Evolutionary conservation across 2,329 filamentous ascomycete genomes (phyloP).

Genomic region (Rhinocladiella similis): DNA sequence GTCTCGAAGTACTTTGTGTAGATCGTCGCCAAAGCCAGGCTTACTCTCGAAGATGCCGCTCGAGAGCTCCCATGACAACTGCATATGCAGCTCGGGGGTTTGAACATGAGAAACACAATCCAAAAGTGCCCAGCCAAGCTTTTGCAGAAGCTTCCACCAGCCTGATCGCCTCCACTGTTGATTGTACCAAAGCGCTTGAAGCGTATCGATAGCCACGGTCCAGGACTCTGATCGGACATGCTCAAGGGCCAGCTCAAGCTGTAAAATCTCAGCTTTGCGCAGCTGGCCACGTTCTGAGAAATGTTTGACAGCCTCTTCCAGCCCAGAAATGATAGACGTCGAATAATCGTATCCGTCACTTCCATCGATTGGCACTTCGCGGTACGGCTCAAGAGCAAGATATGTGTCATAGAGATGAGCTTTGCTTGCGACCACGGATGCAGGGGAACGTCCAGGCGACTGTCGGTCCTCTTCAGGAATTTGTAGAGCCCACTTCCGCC

Average conservation of each 20-base stretch:
- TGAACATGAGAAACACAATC: conserved; percentile 51
- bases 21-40: conserved; percentile 43
- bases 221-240: conserved; percentile 52
- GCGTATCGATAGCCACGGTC: conserved; percentile 51
- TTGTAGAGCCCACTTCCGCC: conserved; percentile 53
- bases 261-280: conserved; percentile 56
- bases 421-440: conserved; percentile 55
- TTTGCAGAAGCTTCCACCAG: conserved; percentile 60
- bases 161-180: conserved; percentile 60
- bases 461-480: conserved; percentile 61
- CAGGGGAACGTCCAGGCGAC: conserved; percentile 56
- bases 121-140: conserved; percentile 55
- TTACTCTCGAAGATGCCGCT: conserved; percentile 40
- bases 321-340: conserved; percentile 48
- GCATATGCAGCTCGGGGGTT: conserved; percentile 51
- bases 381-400: conserved; percentile 58
- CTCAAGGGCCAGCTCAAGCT: conserved; percentile 57
- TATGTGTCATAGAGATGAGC: conserved; percentile 60
- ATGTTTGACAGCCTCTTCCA: conserved; percentile 50
- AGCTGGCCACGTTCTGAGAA: conserved; percentile 55
- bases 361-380: conserved; percentile 51
- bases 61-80: conserved; percentile 59
- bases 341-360: conserved; percentile 53
- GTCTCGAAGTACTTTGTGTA: conserved; percentile 29
- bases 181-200: conserved; percentile 56